Base-by-base conservation (phyloP, 352 stramenopile genomes). In the Bremia lactucae region DNA sequence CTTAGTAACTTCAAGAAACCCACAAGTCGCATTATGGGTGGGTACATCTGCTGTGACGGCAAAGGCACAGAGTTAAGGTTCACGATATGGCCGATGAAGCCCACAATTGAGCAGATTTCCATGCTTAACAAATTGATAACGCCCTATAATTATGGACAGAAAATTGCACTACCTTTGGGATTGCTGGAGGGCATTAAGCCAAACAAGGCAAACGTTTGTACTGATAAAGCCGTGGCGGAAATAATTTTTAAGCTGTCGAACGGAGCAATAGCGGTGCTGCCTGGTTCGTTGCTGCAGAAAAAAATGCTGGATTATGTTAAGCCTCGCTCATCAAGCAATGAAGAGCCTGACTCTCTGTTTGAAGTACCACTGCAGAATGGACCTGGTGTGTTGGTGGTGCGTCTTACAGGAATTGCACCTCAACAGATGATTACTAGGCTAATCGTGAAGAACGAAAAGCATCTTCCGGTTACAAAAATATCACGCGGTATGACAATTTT, bases 1-100 rank as follows among this genome's bases (percentile, higher is more conserved):
- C 52, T 92, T 14, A 87, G 62, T 33, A 92, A 92, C 55, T 92
- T 87, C 26, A 92, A 92, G 48, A 92, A 92, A 36, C 71, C 72
- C 5, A 92, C 79, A 26, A 87, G 72, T 39, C 65, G 64, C 36
- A 89, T 91, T 44, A 52, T 53, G 11, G 79, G 79, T 22, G 79
- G 79, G 5, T 91, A 91, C 67, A 83, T 91, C 56, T 91, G 79
- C 74, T 91, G 74, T 46, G 79, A 91, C 41, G 79, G 79, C 49
- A 91, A 87, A 42, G 79, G 79, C 22, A 62, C 62, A 0, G 76
- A 84, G 49, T 52, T 92, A 31, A 55, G 62, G 14, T 92, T 87
- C 51, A 51, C 68, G 13, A 46, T 92, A 28, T 73, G 59, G 40
- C 79, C 79, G 0, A 54, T 55, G 1, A 77, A 72, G 37, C 76